Percentiles rank a stretch among this genome's conserved stretches.
Evolutionary conservation across 192 early-diverging fungal species (phyloP).

Genomic region (Coemansia asiatica): DNA sequence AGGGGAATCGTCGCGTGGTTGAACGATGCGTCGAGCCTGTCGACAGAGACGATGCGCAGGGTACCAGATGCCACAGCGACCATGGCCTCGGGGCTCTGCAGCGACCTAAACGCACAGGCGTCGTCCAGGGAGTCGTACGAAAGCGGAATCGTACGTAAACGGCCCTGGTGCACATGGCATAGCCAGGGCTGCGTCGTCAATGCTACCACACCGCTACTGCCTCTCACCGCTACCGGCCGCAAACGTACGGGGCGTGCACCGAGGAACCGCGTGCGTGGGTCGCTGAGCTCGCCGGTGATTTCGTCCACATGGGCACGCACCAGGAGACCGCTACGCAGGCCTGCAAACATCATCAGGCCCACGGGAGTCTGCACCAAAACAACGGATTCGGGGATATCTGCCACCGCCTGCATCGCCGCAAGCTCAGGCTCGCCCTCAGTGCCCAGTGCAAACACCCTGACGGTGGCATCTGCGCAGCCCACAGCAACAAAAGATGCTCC

Average conservation of each 20-base stretch:
- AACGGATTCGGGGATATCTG: conserved; percentile 69
- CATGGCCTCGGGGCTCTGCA: conserved; percentile 85
- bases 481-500: conserved; percentile 81
- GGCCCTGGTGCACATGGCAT: conserved; percentile 72
- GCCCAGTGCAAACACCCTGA: conserved; percentile 84
- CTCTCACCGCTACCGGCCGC: conserved; percentile 62
- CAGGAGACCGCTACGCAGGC: conserved; percentile 86
- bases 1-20: conserved; percentile 85
- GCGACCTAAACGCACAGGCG: conserved; percentile 79
- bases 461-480: conserved; percentile 89
- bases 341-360: conserved; percentile 75
- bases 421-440: conserved; percentile 71
- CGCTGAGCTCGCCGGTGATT: conserved; percentile 77
- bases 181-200: conserved; percentile 88
- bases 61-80: conserved; percentile 85
- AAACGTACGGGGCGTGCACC: conserved; percentile 84
- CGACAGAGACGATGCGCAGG: conserved; percentile 83
- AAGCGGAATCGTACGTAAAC: conserved; percentile 78
- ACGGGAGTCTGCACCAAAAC: conserved; percentile 61
- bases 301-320: conserved; percentile 83
- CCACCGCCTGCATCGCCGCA: conserved; percentile 72
- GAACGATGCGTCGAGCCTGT: conserved; percentile 77
- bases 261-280: conserved; percentile 80
- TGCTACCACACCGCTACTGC: conserved; percentile 75
- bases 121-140: conserved; percentile 83